Base-by-base conservation (phyloP, 2,329 filamentous ascomycete species). In the Podosphaera xanthii region DNA sequence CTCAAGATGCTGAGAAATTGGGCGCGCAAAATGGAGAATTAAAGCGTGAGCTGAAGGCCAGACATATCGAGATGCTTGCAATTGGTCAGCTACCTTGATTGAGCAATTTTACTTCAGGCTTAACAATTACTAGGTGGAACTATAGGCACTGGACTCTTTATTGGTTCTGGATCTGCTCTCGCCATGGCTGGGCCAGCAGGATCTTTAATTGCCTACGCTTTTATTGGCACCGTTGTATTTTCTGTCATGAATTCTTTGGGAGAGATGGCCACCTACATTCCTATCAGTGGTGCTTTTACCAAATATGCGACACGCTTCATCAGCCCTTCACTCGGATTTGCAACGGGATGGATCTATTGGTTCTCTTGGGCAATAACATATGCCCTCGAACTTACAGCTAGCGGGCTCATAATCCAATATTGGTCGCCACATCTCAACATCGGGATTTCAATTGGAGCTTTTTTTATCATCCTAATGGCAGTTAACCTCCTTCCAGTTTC, bases 321-420 rank as follows among this genome's bases (percentile, higher is more conserved):
- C 60, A 82, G 86, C 66, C 81, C 80, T 9, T 82, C 81, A 59
- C 73, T 88, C 55, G 84, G 84, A 6, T 89, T 89, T 65, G 77
- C 84, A 30, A 84, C 89, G 77, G 86, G 86, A 30, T 90, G 85
- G 85, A 82, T 87, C 61, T 90, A 90, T 71, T 90, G 83, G 82
- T 88, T 88, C 67, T 82, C 78, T 44, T 90, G 83, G 83, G 76
- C 81, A 22, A 80, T 84, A 60, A 87, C 84, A 0, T 86, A 80
- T 64, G 83, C 84, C 0, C 76, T 88, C 7, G 85, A 90, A 67
- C 74, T 89, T 46, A 85, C 81, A 0, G 83, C 83, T 0, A 81
- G 83, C 1, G 84, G 83, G 4, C 72, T 88, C 55, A 84, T 89
- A 59, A 85, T 89, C 62, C 81, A 87, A 68, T 89, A 84, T 69